A percentile compares a stretch with the other conserved stretches of the same genome.
phyloP scores from a whole-genome alignment of 805 yeast genomes.

The Candida sakaeoensis region DNA sequence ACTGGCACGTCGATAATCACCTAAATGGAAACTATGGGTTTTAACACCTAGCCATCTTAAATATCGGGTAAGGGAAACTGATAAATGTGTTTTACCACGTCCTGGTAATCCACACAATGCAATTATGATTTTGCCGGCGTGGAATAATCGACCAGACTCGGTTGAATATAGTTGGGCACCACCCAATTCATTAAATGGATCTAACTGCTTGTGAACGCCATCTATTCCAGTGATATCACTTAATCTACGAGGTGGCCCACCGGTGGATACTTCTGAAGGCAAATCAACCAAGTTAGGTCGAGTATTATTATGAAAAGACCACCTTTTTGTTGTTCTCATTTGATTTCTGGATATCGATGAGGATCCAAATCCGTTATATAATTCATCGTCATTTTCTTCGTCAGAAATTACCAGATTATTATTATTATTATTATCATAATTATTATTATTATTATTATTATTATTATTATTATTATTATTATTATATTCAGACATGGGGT shows the following conservation, averaged over 20 bases:
- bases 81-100: conserved; percentile 88
- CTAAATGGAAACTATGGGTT: conserved; percentile 86
- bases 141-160: conserved; percentile 87
- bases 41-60: conserved; percentile 95
- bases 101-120: conserved; percentile 93
- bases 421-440: too few species aligned
- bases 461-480: background rate
- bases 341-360: conserved; percentile 28
- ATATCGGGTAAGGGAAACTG: conserved; percentile 88
- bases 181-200: conserved; percentile 42
- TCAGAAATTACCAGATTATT: conserved; percentile 16
- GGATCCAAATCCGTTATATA: conserved; percentile 36
- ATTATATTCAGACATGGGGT: too few species aligned
- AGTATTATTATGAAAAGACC: conserved; percentile 39
- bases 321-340: conserved; percentile 36
- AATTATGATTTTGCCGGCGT: conserved; percentile 90
- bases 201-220: conserved; percentile 64
- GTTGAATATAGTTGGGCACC: conserved; percentile 86
- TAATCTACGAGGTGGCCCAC: conserved; percentile 25
- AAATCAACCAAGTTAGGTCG: conserved; percentile 36
- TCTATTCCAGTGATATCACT: conserved; percentile 40
- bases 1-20: conserved; percentile 73
- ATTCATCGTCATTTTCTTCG: conserved; percentile 22
- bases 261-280: conserved; percentile 21
- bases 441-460: background rate